Evolutionary conservation across 495 filamentous ascomycete species (phyloP).

Genomic region (Trichoderma gamsii): DNA sequence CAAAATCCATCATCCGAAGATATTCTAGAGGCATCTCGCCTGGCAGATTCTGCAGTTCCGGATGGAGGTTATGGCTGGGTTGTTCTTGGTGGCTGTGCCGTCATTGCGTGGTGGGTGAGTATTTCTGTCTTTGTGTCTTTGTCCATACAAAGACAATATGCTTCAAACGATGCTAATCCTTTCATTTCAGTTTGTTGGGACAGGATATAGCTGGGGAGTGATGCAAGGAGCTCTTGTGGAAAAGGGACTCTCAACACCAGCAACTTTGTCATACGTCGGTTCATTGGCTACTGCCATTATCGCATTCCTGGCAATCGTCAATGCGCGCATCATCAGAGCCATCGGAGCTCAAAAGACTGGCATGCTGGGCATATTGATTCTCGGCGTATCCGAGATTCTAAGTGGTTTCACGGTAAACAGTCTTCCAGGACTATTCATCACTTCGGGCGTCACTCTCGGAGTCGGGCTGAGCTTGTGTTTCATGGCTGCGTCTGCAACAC

Average conservation of each 20-base stretch:
- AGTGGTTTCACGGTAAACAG: slow-evolving; percentile 45
- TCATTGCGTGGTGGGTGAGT: slow-evolving; percentile 46
- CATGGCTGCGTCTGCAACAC: slow-evolving; percentile 40
- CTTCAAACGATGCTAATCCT: background rate
- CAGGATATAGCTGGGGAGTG: slow-evolving; percentile 51
- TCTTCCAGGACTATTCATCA: slow-evolving; percentile 51
- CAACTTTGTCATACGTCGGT: slow-evolving; percentile 53
- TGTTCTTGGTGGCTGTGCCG: slow-evolving; percentile 45
- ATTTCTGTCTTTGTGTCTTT: background rate
- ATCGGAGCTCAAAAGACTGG: slow-evolving; percentile 43
- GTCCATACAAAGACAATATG: background rate
- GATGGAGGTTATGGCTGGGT: slow-evolving; percentile 60
- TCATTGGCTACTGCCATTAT: slow-evolving; percentile 44
- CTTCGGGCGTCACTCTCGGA: slow-evolving; percentile 48
- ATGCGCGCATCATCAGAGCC: slow-evolving; percentile 42
- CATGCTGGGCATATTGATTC: slow-evolving; percentile 40
- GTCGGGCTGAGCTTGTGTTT: slow-evolving; percentile 39
- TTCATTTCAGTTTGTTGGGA: slow-evolving; percentile 34
- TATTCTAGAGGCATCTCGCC: slow-evolving; percentile 43
- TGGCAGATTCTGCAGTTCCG: slow-evolving; percentile 45
- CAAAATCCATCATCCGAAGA: slow-evolving; percentile 25
- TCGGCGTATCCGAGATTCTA: slow-evolving; percentile 44
- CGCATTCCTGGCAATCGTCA: slow-evolving; percentile 43
- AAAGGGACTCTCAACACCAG: slow-evolving; percentile 40
- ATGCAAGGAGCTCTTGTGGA: slow-evolving; percentile 50